These are phyloP conservation scores for Fusarium incarnatum DNA, from an alignment of 2,329 filamentous ascomycete genomes.

Conservation along the genomic window DNA sequence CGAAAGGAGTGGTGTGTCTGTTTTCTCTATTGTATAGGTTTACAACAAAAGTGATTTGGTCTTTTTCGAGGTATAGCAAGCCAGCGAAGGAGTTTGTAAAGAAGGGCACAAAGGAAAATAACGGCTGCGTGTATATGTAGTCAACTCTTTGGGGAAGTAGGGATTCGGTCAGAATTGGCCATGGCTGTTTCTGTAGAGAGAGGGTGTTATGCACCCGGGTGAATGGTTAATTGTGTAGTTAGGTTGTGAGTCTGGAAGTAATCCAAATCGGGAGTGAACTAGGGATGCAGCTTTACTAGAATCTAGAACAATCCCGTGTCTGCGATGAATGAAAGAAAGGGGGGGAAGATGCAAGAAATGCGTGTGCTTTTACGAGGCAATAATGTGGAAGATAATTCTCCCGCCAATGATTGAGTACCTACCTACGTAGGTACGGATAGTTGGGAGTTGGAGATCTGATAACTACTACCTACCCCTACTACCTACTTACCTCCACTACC, in stretches of 20 bases:
- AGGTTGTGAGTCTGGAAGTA: background rate
- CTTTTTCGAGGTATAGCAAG: constrained; percentile 1
- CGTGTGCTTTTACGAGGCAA: constrained; percentile 12
- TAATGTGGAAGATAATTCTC: constrained; percentile 8
- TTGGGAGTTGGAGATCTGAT: constrained; percentile 25
- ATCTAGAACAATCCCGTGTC: constrained; percentile 47
- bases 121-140: background rate
- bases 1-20: background rate
- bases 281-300: background rate
- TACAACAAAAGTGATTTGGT: constrained; percentile 20
- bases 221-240: background rate
- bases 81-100: constrained; percentile 39
- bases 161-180: background rate
- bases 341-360: constrained; percentile 25
- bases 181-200: background rate
- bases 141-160: background rate
- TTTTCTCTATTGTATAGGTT: background rate
- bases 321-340: constrained; percentile 50
- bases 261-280: background rate
- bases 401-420: background rate
- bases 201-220: background rate
- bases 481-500: no score
- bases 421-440: background rate
- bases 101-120: constrained; percentile 13
- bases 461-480: background rate